These are phyloP conservation scores for Ascodesmis nigricans DNA, from an alignment of 495 filamentous ascomycete genomes.

Conservation along the genomic window DNA sequence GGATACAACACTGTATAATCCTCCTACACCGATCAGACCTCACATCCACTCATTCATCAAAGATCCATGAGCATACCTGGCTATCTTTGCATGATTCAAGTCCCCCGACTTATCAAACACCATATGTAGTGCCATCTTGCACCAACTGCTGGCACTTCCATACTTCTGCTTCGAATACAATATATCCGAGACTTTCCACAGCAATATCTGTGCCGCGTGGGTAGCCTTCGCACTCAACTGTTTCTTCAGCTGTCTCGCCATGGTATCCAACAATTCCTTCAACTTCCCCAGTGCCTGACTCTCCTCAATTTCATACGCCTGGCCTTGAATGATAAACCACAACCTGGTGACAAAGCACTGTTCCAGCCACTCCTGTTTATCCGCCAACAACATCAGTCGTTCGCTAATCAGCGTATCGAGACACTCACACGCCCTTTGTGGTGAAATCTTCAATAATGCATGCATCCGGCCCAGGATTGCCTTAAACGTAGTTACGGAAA, in stretches of 20 bases:
- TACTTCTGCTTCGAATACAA: slow-evolving; percentile 31
- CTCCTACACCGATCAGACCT: slow-evolving; percentile 31
- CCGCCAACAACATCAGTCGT: slow-evolving; percentile 24
- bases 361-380: slow-evolving; percentile 36
- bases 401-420: slow-evolving; percentile 38
- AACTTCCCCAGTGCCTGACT: slow-evolving; percentile 11
- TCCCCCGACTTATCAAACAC: slow-evolving; percentile 42
- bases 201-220: slow-evolving; percentile 48
- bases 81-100: slow-evolving; percentile 42
- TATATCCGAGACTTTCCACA: slow-evolving; percentile 54
- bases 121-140: slow-evolving; percentile 39
- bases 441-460: slow-evolving; percentile 35
- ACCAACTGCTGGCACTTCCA: slow-evolving; percentile 44
- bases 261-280: slow-evolving; percentile 23
- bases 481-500: slow-evolving; percentile 42
- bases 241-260: slow-evolving; percentile 23
- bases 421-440: slow-evolving; percentile 28
- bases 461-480: slow-evolving; percentile 48
- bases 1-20: slow-evolving; percentile 42
- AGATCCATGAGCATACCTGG: slow-evolving; percentile 43
- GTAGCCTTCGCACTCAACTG: slow-evolving; percentile 34
- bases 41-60: not conserved
- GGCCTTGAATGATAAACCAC: slow-evolving; percentile 31
- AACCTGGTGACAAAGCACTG: slow-evolving; percentile 38
- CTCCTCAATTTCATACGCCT: slow-evolving; percentile 12